Conservation (phyloP, 2,329 filamentous ascomycete genomes). For the Aspergillus pseudoterreus region DNA sequence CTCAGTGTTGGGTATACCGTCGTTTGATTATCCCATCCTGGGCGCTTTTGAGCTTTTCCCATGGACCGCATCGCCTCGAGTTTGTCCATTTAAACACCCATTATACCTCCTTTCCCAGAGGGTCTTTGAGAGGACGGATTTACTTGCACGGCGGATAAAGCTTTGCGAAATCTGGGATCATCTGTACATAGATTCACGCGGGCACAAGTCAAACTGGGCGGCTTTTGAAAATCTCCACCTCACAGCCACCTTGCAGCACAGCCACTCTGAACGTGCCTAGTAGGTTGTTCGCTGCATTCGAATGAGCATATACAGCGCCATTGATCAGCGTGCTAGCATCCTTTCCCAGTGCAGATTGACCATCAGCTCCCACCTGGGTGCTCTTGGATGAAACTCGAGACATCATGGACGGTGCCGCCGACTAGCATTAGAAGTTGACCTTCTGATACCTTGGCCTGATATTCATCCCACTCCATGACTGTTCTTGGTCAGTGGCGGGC, state of each 20-base stretch:
- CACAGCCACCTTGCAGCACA: neutral
- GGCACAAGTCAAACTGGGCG: neutral
- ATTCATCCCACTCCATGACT: slow-evolving; percentile 3
- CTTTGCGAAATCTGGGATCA: too few species aligned
- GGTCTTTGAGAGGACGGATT: too few species aligned
- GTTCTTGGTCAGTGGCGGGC: neutral
- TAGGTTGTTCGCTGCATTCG: neutral
- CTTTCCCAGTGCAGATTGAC: neutral
- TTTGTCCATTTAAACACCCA: too few species aligned
- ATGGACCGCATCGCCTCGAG: too few species aligned
- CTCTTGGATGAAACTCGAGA: neutral
- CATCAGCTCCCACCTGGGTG: slow-evolving; percentile 1
- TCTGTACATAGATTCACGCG: too few species aligned
- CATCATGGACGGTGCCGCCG: slow-evolving; percentile 1
- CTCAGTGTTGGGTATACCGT: too few species aligned
- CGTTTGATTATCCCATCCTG: too few species aligned
- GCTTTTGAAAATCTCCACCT: neutral
- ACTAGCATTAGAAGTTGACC: neutral
- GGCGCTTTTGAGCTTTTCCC: too few species aligned
- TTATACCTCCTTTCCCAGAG: too few species aligned
- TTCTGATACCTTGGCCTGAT: neutral
- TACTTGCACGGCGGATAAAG: too few species aligned
- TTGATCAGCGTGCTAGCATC: slow-evolving; percentile 2
- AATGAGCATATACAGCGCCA: slow-evolving; percentile 1
- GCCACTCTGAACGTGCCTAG: slow-evolving; percentile 1